Evolutionary conservation across 2,329 filamentous ascomycete species (phyloP).

Genomic region (Colletotrichum sidae): DNA sequence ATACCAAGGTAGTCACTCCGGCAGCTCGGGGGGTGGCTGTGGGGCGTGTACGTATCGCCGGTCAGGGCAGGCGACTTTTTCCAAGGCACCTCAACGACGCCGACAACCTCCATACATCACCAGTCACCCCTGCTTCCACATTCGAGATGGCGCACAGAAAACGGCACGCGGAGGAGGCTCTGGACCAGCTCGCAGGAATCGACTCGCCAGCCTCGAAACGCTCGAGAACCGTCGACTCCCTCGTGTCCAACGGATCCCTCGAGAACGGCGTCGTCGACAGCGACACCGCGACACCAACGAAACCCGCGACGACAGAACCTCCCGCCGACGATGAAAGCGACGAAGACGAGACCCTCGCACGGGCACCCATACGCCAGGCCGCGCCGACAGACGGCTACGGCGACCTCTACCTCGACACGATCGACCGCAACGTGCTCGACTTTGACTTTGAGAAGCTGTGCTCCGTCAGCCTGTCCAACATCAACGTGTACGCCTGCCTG

Average conservation of each 20-base stretch:
- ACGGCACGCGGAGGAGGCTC: slow-evolving; percentile 69
- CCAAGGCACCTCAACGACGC: not conserved
- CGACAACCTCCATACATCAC: not conserved
- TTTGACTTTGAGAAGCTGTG: slow-evolving; percentile 99
- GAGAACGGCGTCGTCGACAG: slow-evolving; percentile 46
- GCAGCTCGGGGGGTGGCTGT: too few species aligned
- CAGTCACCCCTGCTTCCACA: not conserved
- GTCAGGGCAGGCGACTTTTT: slow-evolving; percentile 27
- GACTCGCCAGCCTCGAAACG: slow-evolving; percentile 71
- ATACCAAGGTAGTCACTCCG: too few species aligned
- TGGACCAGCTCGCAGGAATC: slow-evolving; percentile 66
- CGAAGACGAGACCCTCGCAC: slow-evolving; percentile 50
- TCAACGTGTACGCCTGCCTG: slow-evolving; percentile 98
- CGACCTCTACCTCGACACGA: slow-evolving; percentile 97
- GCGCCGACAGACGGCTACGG: slow-evolving; percentile 90
- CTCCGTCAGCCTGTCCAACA: slow-evolving; percentile 94
- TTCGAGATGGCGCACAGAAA: slow-evolving; percentile 50
- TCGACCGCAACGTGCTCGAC: slow-evolving; percentile 91
- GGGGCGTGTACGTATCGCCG: slow-evolving; percentile 5
- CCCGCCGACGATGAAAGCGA: slow-evolving; percentile 53
- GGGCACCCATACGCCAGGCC: slow-evolving; percentile 73
- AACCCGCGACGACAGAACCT: slow-evolving; percentile 40
- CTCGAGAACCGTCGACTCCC: slow-evolving; percentile 61
- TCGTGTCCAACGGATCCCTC: slow-evolving; percentile 47
- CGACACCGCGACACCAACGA: slow-evolving; percentile 41